Evolutionary conservation across 2,329 filamentous ascomycete species (phyloP), one percentile per base, ranked within the genome.

Genomic region (Diaporthe helianthi): DNA sequence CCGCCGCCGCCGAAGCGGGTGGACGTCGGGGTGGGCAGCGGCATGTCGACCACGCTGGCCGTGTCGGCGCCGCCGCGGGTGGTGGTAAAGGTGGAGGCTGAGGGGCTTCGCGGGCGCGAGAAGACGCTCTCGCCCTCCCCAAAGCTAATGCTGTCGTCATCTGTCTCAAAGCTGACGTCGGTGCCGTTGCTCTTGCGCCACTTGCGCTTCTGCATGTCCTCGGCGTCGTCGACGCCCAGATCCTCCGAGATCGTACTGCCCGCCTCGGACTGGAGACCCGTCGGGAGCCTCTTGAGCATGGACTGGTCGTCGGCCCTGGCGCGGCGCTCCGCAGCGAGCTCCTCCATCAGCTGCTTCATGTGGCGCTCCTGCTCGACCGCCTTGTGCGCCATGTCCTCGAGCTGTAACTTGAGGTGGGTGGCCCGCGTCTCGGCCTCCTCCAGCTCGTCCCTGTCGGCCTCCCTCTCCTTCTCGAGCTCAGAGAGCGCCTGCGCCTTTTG

Each of bases 41-140:
- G 55, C 44, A 71, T 69, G 65, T 72, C 73, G 9, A 73, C 70
- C 46, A 68, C 70, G 54, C 69, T 69, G 51, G 63, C 51, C 36
- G 61, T 71, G 55, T 72, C 73, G n/a, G 65, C 61, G 22, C 71
- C 68, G 15, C 65, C 65, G 71, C 75, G 76, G 13, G 81, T 80
- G 51, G 82, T 80, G 29, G 83, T 78, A 44, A 65, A 67, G 44
- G 70, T 71, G 7, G 70, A 71, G n/a, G 58, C 64, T 1, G 87
- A 86, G 2, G 88, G 88, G 73, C 87, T 89, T 29, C 87, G 82
- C 46, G 85, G 85, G 49, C 87, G 81, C 17, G 87, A 90, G 74
- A 91, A 91, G 47, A 91, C 82, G 74, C 87, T 89, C 72, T 84
- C 83, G 72, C 76, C 80, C 72, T 81, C 81, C 33, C 76, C 78